Evolutionary conservation across 176 grass and related monocot genomes (phyloP), one percentile per base, ranked within the genome.

Genomic region (Miscanthus lutarioriparius): DNA sequence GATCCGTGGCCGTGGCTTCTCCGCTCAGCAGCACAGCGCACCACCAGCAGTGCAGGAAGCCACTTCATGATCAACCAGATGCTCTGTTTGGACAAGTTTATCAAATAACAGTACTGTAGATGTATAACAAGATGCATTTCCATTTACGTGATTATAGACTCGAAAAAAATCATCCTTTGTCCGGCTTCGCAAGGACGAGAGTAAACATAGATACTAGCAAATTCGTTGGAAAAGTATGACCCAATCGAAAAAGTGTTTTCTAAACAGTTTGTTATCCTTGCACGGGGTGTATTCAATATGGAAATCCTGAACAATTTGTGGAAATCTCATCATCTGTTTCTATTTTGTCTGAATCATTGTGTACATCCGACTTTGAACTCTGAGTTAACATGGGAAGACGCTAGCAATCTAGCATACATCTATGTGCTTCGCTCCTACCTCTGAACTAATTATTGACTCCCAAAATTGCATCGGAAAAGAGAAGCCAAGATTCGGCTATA

Each of bases 361-460:
- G 1, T 74, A 74, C 72, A 51, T 33, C 44, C 26, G 44, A 74
- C 4, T 49, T 47, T 74, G n/a, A 27, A 1, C n/a, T 40, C 17
- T 73, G 15, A 51, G 44, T 28, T 6, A 49, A 51, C 41, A 53
- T 16, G 67, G 20, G 82, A 9, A 51, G 70, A 7, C 72, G 22
- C 8, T 43, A 85, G 8, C 56, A 61, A 77, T 70, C 35, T 85
- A 47, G 64, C 30, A 58, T 47, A 30, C n/a, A 85, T 23, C 40
- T 23, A 35, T 33, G 25, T 82, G 47, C 10, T 76, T 70, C 20
- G 62, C 72, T 77, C 38, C 20, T 61, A 56, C 15, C 40, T 33
- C 54, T 41, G 41, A 25, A 72, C 67, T 74, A 79, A 40, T 79
- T 74, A 74, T 83, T 67, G 61, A 13, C 74, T 37, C 39, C 38